A percentile compares a stretch with the other conserved stretches of the same genome.
phyloP scores from a whole-genome alignment of 2,329 filamentous ascomycete genomes.

The Microdochium bolleyi region DNA sequence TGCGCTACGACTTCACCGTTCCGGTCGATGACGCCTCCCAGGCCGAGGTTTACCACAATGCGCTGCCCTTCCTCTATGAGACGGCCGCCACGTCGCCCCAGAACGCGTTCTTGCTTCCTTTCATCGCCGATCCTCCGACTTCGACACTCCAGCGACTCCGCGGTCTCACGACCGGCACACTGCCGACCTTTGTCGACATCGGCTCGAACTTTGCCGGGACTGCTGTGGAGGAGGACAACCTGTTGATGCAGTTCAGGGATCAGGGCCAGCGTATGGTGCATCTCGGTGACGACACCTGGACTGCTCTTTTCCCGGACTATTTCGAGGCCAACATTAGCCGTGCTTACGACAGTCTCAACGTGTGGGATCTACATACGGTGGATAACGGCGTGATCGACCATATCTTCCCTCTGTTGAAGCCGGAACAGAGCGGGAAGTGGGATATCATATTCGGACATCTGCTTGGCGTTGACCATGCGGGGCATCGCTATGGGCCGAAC shows the following conservation, averaged over 20 bases:
- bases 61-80: conserved; percentile 80
- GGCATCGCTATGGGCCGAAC: conserved; percentile 89
- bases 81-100: conserved; percentile 65
- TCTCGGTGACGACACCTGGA: conserved; percentile 97
- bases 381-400: conserved; percentile 92
- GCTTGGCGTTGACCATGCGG: conserved; percentile 92
- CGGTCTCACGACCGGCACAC: conserved; percentile 86
- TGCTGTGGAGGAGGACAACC: conserved; percentile 87
- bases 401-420: conserved; percentile 72
- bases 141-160: conserved; percentile 88
- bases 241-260: conserved; percentile 59
- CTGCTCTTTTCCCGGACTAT: conserved; percentile 84
- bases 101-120: conserved; percentile 84
- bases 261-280: conserved; percentile 73
- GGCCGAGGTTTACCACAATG: conserved; percentile 70
- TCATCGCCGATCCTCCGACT: conserved; percentile 95
- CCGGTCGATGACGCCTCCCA: conserved; percentile 53
- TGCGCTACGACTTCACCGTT: conserved; percentile 94
- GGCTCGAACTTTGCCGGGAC: conserved; percentile 94
- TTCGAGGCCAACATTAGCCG: conserved; percentile 81
- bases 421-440: conserved; percentile 63
- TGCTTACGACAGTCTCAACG: conserved; percentile 95
- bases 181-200: conserved; percentile 89
- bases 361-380: conserved; percentile 94
- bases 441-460: conserved; percentile 94